Conservation (phyloP, 2,329 filamentous ascomycete genomes). For the Cylindrodendrum hubeiense region DNA sequence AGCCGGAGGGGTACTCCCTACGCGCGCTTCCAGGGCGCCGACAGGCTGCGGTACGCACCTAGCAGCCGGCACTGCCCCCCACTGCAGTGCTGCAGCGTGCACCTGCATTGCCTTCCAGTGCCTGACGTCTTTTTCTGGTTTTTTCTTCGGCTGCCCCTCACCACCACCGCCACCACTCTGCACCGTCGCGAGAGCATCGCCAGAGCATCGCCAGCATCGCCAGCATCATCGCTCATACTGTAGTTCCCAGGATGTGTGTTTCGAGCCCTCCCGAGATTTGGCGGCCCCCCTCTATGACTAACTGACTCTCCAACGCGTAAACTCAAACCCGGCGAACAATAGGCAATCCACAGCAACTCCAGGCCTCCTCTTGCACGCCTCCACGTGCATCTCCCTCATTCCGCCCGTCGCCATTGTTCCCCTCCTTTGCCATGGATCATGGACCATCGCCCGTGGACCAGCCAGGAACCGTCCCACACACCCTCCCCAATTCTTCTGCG, state of each 20-base stretch:
- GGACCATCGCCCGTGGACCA: constrained; percentile 30
- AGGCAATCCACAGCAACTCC: not conserved
- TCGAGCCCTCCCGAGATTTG: no score
- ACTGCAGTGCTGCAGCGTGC: no score
- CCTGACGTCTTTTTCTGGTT: not conserved
- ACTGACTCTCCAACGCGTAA: not conserved
- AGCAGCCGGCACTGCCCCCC: not conserved
- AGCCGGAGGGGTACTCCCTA: no score
- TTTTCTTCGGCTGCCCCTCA: not conserved
- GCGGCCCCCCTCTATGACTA: not conserved
- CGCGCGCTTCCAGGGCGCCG: no score
- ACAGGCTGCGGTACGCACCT: not conserved
- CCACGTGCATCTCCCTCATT: constrained; percentile 7
- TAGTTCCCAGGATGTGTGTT: not conserved
- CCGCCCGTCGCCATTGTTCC: constrained; percentile 22
- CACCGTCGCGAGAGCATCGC: not conserved
- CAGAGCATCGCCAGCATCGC: not conserved
- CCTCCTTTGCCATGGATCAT: no score
- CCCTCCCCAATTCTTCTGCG: constrained; percentile 12
- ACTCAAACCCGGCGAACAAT: not conserved
- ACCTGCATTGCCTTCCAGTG: not conserved
- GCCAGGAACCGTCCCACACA: constrained; percentile 31
- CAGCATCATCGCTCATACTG: not conserved
- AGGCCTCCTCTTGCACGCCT: not conserved
- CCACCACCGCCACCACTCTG: not conserved